Conservation (phyloP, 2,329 filamentous ascomycete species). For the Saccharata proteae region DNA sequence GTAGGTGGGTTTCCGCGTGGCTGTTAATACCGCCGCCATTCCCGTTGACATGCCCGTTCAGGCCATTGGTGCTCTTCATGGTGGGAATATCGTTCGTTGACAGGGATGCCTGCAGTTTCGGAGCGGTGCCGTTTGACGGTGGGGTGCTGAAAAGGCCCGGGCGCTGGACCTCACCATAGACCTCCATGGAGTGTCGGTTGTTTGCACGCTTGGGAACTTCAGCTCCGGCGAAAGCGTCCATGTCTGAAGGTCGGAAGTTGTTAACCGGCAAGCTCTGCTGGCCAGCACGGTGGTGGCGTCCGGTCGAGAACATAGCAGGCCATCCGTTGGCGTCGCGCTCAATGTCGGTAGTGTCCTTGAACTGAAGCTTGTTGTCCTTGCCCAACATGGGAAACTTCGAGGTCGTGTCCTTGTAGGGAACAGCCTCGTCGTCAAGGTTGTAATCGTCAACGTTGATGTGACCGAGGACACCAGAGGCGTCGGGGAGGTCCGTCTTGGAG, state of each 20-base stretch:
- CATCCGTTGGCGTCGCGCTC: conserved; percentile 50
- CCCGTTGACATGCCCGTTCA: conserved; percentile 23
- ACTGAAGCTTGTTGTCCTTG: no score
- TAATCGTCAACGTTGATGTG: conserved; percentile 78
- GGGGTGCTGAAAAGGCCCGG: conserved; percentile 42
- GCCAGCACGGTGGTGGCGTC: conserved; percentile 51
- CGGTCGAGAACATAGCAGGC: conserved; percentile 41
- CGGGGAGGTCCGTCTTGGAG: conserved; percentile 25
- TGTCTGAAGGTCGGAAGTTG: conserved; percentile 31
- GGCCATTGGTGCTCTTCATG: conserved; percentile 54
- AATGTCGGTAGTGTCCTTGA: no score
- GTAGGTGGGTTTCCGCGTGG: conserved; percentile 46
- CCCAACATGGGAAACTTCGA: conserved; percentile 74
- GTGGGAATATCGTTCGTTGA: conserved; percentile 84
- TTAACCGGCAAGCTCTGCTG: conserved; percentile 49
- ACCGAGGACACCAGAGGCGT: conserved; percentile 47
- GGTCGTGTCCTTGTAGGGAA: conserved; percentile 44
- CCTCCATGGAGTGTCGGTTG: conserved; percentile 38
- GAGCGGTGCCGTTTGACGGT: conserved; percentile 50
- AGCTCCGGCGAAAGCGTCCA: conserved; percentile 23
- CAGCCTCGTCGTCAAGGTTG: conserved; percentile 57
- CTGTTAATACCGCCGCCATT: conserved; percentile 27
- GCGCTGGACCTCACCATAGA: conserved; percentile 32
- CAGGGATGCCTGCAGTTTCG: conserved; percentile 76
- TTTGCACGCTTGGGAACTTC: conserved; percentile 11